phyloP scores from a whole-genome alignment of 163 green algal genomes.

The Scenedesmus sp. region DNA sequence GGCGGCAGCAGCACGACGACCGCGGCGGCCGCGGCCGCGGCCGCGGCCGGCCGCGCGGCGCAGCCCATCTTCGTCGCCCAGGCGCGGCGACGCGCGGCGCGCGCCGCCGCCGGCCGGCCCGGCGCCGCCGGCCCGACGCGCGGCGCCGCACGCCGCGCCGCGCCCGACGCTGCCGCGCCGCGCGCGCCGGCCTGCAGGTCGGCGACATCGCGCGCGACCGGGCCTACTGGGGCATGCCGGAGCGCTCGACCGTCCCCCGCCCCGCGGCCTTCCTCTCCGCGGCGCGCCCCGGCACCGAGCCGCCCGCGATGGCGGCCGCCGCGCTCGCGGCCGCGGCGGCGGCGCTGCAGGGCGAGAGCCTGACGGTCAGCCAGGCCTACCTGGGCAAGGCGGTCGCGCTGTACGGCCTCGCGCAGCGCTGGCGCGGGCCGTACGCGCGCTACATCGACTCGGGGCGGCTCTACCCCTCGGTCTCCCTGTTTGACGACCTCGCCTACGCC shows the following conservation, averaged over 20 bases:
- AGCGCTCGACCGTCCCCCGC: conserved; percentile 19
- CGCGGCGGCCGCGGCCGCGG: not conserved
- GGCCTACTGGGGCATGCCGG: conserved; percentile 39
- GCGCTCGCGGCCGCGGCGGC: conserved; percentile 40
- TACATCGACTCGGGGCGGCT: conserved; percentile 19
- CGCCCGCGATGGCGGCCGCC: conserved; percentile 26
- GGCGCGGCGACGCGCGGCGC: not conserved
- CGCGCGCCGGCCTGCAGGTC: too few relatives aligned
- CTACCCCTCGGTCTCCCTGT: conserved; percentile 38
- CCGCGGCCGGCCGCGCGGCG: not conserved
- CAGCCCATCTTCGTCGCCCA: conserved; percentile 25
- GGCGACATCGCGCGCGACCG: conserved; percentile 40
- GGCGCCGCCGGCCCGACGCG: too few relatives aligned
- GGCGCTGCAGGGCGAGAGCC: conserved; percentile 27
- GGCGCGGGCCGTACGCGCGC: conserved; percentile 18
- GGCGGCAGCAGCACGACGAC: not conserved
- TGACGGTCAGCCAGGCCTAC: conserved; percentile 36
- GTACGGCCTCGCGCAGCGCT: conserved; percentile 21
- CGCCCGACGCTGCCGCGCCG: too few relatives aligned
- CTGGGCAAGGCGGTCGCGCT: conserved; percentile 25
- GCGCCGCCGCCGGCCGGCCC: too few relatives aligned
- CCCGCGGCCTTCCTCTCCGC: conserved; percentile 23
- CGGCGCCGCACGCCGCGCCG: too few relatives aligned
- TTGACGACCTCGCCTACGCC: conserved; percentile 39
- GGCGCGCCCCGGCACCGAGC: conserved; percentile 22